Evolutionary conservation across 2,329 filamentous ascomycete genomes (phyloP).

Genomic region (Cercospora beticola): DNA sequence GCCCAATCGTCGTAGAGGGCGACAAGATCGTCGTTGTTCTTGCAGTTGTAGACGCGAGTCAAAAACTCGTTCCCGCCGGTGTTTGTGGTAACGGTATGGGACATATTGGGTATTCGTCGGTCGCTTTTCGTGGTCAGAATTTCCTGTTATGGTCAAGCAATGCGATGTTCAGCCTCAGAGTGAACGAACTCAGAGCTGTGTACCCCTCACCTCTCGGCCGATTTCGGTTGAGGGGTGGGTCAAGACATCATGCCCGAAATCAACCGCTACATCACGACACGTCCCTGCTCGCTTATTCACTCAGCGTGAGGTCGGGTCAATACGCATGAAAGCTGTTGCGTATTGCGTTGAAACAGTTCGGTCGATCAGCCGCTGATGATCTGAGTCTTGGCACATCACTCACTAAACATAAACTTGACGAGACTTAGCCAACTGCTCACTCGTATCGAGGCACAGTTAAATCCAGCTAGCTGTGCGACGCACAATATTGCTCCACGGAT

Average conservation of each 20-base stretch:
- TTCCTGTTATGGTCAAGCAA: conserved; percentile 4
- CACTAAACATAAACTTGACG: background rate
- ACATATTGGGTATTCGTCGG: background rate
- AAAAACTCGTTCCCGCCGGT: conserved; percentile 30
- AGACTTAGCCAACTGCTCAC: background rate
- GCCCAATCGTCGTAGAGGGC: conserved; percentile 50
- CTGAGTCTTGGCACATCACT: background rate
- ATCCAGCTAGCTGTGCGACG: background rate
- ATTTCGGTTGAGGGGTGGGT: conserved; percentile 5
- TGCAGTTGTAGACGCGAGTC: conserved; percentile 41
- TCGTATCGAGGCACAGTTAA: background rate
- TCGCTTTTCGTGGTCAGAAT: background rate
- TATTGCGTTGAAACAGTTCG: background rate
- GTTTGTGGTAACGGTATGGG: conserved; percentile 14
- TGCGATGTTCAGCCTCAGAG: background rate
- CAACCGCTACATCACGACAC: background rate
- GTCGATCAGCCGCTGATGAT: background rate
- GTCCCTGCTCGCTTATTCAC: background rate
- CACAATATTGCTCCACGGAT: background rate
- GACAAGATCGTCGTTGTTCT: conserved; percentile 41
- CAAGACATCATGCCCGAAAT: background rate
- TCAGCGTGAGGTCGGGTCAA: background rate
- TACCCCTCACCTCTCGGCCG: conserved; percentile 8
- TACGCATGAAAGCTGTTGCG: background rate
- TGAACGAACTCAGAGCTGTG: background rate